These are phyloP conservation scores for Austroboletus novae-zelandiae DNA, from an alignment of 1,284 basidiomycete species.

Conservation along the genomic window DNA sequence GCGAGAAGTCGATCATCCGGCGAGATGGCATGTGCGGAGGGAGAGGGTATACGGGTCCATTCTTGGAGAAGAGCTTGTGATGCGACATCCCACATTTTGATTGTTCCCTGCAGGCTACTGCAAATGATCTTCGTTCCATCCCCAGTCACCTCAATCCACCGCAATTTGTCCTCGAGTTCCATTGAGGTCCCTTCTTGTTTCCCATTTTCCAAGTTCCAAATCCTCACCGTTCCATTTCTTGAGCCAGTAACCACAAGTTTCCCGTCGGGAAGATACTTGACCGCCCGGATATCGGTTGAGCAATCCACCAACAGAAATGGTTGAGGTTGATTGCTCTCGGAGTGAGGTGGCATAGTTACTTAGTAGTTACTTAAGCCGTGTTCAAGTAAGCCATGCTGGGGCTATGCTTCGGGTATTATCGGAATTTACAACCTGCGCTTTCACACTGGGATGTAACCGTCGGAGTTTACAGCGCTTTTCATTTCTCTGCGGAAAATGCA, in stretches of 20 bases:
- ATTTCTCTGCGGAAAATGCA: too few species aligned
- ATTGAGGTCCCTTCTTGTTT: conserved; percentile 3
- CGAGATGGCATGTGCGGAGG: background rate
- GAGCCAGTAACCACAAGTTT: background rate
- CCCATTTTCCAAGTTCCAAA: conserved; percentile 2
- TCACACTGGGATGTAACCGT: too few species aligned
- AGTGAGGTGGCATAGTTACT: too few species aligned
- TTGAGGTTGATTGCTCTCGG: too few species aligned
- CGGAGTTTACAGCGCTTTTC: too few species aligned
- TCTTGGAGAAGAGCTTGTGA: background rate
- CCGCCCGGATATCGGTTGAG: too few species aligned
- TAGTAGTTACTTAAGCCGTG: too few species aligned
- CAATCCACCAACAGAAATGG: too few species aligned
- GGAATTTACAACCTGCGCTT: too few species aligned
- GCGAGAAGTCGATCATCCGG: conserved; percentile 1
- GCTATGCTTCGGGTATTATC: too few species aligned
- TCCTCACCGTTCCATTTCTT: background rate
- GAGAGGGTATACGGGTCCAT: background rate
- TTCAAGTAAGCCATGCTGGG: too few species aligned
- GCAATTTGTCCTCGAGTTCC: fast-evolving
- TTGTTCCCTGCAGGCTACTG: background rate
- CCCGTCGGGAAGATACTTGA: conserved; percentile 4
- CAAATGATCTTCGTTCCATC: conserved; percentile 6
- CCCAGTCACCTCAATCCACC: background rate
- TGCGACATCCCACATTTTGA: conserved; percentile 6